A percentile compares a stretch with the other conserved stretches of the same genome.
phyloP scores from a whole-genome alignment of 1,284 basidiomycete species.

The Cutaneotrichosporon cavernicola region DNA sequence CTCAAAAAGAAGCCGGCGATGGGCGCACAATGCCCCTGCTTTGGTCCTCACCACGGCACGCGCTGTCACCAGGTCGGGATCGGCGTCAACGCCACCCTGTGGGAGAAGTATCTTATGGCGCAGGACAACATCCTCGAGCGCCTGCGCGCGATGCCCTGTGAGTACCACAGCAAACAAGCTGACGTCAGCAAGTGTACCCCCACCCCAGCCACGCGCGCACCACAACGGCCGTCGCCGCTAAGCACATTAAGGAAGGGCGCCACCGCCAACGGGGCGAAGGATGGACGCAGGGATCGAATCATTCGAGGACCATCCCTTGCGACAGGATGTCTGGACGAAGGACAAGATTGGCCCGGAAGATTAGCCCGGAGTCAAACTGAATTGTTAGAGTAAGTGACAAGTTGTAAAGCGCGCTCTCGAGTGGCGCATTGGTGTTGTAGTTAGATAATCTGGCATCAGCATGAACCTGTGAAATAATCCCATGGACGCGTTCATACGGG shows the following conservation, averaged over 20 bases:
- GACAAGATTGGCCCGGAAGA: not conserved
- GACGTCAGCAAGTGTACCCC: too few species aligned
- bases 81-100: constrained; percentile 12
- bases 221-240: not conserved
- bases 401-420: too few species aligned
- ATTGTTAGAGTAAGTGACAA: too few species aligned
- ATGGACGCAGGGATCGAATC: constrained; percentile 4
- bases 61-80: constrained; percentile 12
- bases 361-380: not conserved
- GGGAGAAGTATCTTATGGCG: constrained; percentile 8
- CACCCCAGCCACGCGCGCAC: not conserved
- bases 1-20: constrained; percentile 2
- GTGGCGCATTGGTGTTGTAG: too few species aligned
- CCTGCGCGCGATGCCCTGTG: not conserved
- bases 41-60: constrained; percentile 24
- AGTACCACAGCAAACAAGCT: not conserved
- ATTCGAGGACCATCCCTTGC: constrained; percentile 6
- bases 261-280: too few species aligned
- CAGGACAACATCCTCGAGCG: not conserved
- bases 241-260: not conserved
- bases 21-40: constrained; percentile 16
- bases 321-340: not conserved
- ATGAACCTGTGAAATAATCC: not conserved
- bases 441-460: not conserved
- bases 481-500: constrained; percentile 2